Percentiles rank a stretch among this genome's conserved stretches.
phyloP scores from a whole-genome alignment of 2,329 filamentous ascomycete genomes.

The Fonsecaea multimorphosa region DNA sequence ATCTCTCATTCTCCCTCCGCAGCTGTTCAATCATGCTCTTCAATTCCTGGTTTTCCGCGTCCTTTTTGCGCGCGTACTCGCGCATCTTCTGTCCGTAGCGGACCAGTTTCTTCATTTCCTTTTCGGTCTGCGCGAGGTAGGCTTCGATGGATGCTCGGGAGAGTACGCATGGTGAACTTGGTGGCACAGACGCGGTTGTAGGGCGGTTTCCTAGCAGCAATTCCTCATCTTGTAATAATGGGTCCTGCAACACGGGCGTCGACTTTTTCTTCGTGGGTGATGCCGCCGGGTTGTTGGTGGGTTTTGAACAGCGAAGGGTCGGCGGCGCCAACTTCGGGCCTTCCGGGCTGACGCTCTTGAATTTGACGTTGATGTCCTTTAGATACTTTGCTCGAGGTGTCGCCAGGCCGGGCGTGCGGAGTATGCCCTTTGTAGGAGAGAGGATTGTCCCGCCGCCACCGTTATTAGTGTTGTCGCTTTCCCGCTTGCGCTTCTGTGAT shows the following conservation, averaged over 20 bases:
- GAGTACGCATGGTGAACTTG: slow-evolving; percentile 2
- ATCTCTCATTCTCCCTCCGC: slow-evolving; percentile 26
- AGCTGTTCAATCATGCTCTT: slow-evolving; percentile 30
- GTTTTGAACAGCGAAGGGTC: slow-evolving; percentile 40
- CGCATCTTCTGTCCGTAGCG: slow-evolving; percentile 51
- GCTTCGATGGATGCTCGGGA: slow-evolving; percentile 57
- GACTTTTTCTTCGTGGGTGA: neutral
- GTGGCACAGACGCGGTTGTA: neutral
- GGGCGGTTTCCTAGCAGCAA: neutral
- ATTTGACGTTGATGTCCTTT: slow-evolving; percentile 53
- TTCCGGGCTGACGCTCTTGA: slow-evolving; percentile 44
- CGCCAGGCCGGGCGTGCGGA: slow-evolving; percentile 67
- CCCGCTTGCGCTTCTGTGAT: slow-evolving; percentile 37
- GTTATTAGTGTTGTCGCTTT: slow-evolving; percentile 10
- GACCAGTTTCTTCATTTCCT: slow-evolving; percentile 66
- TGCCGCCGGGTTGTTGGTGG: neutral
- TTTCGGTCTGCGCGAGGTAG: slow-evolving; percentile 63
- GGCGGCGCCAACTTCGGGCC: slow-evolving; percentile 42
- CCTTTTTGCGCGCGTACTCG: slow-evolving; percentile 34
- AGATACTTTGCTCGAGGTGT: slow-evolving; percentile 65
- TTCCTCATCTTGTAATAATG: neutral
- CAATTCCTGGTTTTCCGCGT: slow-evolving; percentile 36
- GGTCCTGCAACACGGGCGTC: neutral
- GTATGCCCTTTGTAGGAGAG: slow-evolving; percentile 67
- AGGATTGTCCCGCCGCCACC: slow-evolving; percentile 22